Conservation (phyloP, 129 eudicot genomes). For the Logfia minima region DNA sequence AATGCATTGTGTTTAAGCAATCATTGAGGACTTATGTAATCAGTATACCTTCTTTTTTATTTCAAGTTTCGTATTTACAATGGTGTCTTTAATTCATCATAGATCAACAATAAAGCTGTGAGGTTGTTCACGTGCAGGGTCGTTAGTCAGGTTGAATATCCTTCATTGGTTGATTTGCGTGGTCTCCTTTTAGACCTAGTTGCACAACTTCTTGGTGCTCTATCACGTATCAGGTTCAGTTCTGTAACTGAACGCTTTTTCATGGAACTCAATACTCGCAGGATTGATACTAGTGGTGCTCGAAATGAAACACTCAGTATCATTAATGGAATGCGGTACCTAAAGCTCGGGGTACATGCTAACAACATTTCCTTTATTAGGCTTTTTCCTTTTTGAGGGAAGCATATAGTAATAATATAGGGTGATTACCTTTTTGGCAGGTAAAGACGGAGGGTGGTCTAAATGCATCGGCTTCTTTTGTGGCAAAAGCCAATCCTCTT, state of each 20-base stretch:
- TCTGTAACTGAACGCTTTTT: constrained; percentile 97
- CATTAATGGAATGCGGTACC: constrained; percentile 95
- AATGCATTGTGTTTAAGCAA: too few species aligned
- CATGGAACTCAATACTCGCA: constrained; percentile 96
- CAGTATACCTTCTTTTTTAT: neutral
- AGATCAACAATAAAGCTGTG: neutral
- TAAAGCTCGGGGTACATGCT: constrained; percentile 90
- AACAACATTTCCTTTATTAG: neutral
- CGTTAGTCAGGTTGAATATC: constrained; percentile 98
- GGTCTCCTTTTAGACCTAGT: constrained; percentile 93
- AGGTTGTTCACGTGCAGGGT: constrained; percentile 52
- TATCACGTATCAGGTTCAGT: constrained; percentile 94
- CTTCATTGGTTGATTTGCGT: constrained; percentile 91
- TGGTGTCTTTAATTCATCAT: too few species aligned
- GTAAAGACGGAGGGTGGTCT: constrained; percentile 95
- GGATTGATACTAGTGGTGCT: constrained; percentile 87
- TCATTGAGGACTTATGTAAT: constrained; percentile 1
- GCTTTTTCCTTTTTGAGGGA: neutral
- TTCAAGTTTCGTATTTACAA: too few species aligned
- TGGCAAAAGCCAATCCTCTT: constrained; percentile 96
- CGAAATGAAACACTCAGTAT: constrained; percentile 96
- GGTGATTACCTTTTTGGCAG: constrained; percentile 40
- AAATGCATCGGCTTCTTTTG: constrained; percentile 95
- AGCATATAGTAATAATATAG: constrained; percentile 19
- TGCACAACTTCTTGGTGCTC: constrained; percentile 97